These are phyloP conservation scores for Stentor coeruleus DNA, from an alignment of 73 alveolate genomes.

Conservation along the genomic window DNA sequence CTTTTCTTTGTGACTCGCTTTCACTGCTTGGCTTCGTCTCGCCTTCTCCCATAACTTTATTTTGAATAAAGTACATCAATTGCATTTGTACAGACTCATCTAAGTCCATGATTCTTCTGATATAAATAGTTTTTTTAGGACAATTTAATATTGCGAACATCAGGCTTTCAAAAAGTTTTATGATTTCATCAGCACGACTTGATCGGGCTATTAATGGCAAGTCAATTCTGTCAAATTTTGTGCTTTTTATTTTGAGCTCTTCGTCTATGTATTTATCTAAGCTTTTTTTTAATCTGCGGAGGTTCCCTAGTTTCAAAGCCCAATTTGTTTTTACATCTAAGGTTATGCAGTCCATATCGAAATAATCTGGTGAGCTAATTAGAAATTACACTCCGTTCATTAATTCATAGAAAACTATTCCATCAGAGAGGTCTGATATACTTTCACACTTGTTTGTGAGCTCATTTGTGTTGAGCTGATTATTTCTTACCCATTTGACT, in stretches of 20 bases:
- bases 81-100: background rate
- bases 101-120: background rate
- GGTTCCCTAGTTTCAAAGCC: slow-evolving; percentile 16
- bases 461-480: background rate
- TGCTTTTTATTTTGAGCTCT: background rate
- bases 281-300: slow-evolving; percentile 8
- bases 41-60: slow-evolving; percentile 11
- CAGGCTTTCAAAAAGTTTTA: background rate
- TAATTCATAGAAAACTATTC: too few species aligned
- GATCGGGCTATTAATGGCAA: background rate
- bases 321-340: background rate
- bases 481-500: background rate
- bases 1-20: background rate
- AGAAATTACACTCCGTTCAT: slow-evolving; percentile 19
- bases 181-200: background rate
- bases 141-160: background rate
- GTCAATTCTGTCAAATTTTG: background rate
- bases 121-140: background rate
- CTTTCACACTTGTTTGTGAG: background rate
- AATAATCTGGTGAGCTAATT: slow-evolving; percentile 17
- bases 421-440: background rate
- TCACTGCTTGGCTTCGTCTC: background rate
- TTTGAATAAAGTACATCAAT: background rate
- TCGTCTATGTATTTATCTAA: background rate
- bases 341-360: background rate